phyloP scores from a whole-genome alignment of 352 stramenopile genomes.

The Phytopythium cucurbitacearum region DNA sequence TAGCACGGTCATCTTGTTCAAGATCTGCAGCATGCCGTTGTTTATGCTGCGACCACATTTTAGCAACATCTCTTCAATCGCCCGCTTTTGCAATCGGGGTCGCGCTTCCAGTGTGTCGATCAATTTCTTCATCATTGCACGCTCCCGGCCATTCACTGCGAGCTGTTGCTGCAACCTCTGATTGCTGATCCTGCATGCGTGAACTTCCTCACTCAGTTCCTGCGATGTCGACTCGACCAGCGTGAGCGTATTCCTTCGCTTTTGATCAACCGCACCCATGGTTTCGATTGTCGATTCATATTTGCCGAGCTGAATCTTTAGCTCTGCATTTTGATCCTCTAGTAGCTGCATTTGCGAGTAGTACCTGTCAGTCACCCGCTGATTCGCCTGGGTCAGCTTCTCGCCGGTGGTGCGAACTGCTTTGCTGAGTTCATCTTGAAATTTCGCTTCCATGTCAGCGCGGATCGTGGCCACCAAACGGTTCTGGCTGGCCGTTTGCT shows the following conservation, averaged over 20 bases:
- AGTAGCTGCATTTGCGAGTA: constrained; percentile 4
- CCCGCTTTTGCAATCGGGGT: constrained; percentile 29
- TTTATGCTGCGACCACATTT: constrained; percentile 23
- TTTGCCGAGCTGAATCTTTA: constrained; percentile 7
- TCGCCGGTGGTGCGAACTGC: not conserved
- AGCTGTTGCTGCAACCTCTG: constrained; percentile 9
- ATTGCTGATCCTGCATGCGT: constrained; percentile 14
- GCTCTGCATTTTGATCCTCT: constrained; percentile 4
- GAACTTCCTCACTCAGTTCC: not conserved
- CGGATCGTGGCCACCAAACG: not conserved
- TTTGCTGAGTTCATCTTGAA: not conserved
- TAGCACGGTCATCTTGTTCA: not conserved
- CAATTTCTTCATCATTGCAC: constrained; percentile 12
- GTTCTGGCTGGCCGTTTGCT: not conserved
- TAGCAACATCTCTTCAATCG: constrained; percentile 36
- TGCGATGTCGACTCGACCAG: constrained; percentile 1
- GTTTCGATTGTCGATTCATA: constrained; percentile 8
- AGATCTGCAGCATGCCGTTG: not conserved
- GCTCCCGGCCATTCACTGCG: constrained; percentile 1
- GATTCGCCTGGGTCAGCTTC: not conserved
- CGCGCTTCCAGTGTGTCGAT: constrained; percentile 43
- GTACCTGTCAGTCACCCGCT: not conserved
- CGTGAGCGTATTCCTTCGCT: constrained; percentile 12
- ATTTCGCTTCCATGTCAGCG: not conserved
- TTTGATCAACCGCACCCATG: constrained; percentile 7